Percentiles rank a stretch among this genome's conserved stretches.
phyloP scores from a whole-genome alignment of 2,329 filamentous ascomycete genomes.

The Microdochium bolleyi region DNA sequence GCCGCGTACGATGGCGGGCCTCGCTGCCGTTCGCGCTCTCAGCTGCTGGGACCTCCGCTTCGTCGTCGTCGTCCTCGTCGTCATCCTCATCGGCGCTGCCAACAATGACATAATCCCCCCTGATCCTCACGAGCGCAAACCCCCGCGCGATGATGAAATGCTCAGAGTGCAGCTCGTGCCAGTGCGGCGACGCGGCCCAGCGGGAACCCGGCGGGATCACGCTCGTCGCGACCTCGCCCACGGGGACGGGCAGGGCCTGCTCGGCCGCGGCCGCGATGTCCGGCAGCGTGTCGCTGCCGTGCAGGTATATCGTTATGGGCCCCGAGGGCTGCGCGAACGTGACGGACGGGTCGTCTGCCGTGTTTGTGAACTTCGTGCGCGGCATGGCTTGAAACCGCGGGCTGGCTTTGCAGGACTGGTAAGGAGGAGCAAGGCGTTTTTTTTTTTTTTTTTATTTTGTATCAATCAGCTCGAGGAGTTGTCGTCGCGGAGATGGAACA shows the following conservation, averaged over 20 bases:
- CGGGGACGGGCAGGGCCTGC: not conserved
- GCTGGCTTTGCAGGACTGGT: too few relatives aligned
- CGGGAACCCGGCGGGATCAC: not conserved
- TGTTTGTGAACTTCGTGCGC: not conserved
- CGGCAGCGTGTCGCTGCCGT: not conserved
- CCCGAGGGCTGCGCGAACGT: not conserved
- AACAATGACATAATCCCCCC: not conserved
- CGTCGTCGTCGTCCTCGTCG: not conserved
- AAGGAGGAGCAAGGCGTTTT: too few relatives aligned
- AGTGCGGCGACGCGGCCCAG: not conserved
- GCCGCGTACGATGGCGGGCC: not conserved
- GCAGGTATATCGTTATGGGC: not conserved
- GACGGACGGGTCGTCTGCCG: not conserved
- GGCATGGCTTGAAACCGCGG: not conserved
- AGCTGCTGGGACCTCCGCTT: not conserved
- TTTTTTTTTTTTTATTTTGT: too few relatives aligned
- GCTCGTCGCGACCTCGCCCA: not conserved
- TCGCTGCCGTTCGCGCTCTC: not conserved
- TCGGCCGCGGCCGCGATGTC: not conserved
- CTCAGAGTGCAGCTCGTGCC: slow-evolving; percentile 1
- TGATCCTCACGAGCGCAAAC: not conserved
- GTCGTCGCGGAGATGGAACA: too few relatives aligned
- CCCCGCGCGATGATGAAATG: not conserved
- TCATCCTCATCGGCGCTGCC: not conserved
- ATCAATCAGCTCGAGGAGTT: not conserved